Percentiles rank a stretch among this genome's conserved stretches.
phyloP scores from a whole-genome alignment of 2,329 filamentous ascomycete species.

The Fusarium sp. region DNA sequence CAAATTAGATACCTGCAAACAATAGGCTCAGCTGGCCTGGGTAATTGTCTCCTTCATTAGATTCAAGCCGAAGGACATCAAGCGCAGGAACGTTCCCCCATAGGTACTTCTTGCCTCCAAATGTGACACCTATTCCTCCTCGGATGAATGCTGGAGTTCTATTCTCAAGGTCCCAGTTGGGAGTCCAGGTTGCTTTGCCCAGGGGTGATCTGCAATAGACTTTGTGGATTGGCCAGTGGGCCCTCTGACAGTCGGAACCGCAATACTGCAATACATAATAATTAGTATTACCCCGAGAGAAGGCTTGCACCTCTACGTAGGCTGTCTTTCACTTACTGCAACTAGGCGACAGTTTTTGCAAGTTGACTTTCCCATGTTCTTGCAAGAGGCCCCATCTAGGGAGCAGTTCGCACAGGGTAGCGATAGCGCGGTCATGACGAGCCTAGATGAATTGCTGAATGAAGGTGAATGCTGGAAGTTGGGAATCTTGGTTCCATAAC shows the following conservation, averaged over 20 bases:
- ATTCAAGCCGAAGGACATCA: conserved; percentile 16
- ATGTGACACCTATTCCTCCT: fast-evolving
- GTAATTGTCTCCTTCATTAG: conserved; percentile 14
- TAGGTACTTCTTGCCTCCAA: conserved; percentile 5
- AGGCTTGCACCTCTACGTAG: not conserved
- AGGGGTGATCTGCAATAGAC: not conserved
- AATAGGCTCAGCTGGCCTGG: not conserved
- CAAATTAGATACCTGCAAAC: conserved; percentile 5
- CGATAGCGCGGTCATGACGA: not conserved
- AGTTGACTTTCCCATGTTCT: fast-evolving
- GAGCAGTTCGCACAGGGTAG: not conserved
- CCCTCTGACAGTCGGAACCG: conserved; percentile 4
- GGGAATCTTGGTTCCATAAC: fast-evolving
- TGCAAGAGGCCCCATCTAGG: not conserved
- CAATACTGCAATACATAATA: conserved; percentile 10
- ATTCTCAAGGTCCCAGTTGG: not conserved
- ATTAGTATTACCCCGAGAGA: not conserved
- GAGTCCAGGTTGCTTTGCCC: not conserved
- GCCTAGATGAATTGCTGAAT: not conserved
- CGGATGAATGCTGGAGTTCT: not conserved
- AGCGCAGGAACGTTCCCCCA: conserved; percentile 23
- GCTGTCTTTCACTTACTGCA: not conserved
- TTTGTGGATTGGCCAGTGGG: not conserved
- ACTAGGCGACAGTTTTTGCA: not conserved
- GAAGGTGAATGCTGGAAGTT: not conserved